phyloP scores from a whole-genome alignment of 176 grass and related monocot species.

The Zoysia japonica region DNA sequence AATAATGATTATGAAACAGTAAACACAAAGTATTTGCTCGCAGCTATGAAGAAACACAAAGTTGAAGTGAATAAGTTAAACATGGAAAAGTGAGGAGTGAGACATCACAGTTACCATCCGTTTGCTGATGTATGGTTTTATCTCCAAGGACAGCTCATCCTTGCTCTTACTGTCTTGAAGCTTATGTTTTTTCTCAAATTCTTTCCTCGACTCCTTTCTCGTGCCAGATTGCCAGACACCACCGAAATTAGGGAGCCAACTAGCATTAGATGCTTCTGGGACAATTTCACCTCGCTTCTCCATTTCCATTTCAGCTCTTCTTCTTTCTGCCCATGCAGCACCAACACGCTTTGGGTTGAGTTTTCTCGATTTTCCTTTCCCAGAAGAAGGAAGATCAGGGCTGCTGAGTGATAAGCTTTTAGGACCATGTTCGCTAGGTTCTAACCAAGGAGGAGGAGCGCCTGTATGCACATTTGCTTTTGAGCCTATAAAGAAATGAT shows the following conservation, averaged over 20 bases:
- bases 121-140: constrained; percentile 96
- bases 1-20: not conserved
- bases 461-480: constrained; percentile 84
- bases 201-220: constrained; percentile 83
- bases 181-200: constrained; percentile 70
- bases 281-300: constrained; percentile 68
- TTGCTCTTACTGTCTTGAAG: constrained; percentile 34
- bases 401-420: constrained; percentile 27
- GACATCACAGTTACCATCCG: constrained; percentile 62
- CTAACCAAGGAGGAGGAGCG: constrained; percentile 84
- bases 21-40: constrained; percentile 9
- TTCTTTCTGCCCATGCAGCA: constrained; percentile 92
- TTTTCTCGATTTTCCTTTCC: constrained; percentile 56
- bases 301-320: constrained; percentile 78
- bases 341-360: constrained; percentile 93
- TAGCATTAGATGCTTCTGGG: constrained; percentile 51
- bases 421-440: constrained; percentile 49
- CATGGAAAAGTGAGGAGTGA: constrained; percentile 23
- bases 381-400: constrained; percentile 15
- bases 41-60: constrained; percentile 4
- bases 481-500: constrained; percentile 53
- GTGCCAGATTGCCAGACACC: constrained; percentile 86
- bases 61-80: not conserved
- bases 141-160: constrained; percentile 46
- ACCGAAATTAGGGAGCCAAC: constrained; percentile 97